Evolutionary conservation across 768 basidiomycete species (phyloP), one percentile per base, ranked within the genome.

Genomic region (Boletellus sp.): DNA sequence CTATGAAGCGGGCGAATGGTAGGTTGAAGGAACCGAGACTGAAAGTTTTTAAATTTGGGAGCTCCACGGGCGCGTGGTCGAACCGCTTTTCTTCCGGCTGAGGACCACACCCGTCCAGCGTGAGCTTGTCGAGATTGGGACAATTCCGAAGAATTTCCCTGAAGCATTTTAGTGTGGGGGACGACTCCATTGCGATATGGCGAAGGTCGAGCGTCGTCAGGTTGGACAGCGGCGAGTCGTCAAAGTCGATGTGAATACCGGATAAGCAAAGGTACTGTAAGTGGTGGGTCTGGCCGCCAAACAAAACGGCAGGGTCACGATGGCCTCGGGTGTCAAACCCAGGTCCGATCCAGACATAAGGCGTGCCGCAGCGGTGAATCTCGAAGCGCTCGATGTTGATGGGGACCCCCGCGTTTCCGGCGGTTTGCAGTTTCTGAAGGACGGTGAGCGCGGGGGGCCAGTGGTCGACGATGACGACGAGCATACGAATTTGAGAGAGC

Each of bases 121-220:
- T 71, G 37, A 90, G 71, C 47, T 80, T 82, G 45, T 64, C 63
- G 22, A 90, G 62, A 7, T 65, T 66, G 13, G 80, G 78, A 48
- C 74, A 83, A 40, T 59, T 67, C 10, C 47, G 47, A 11, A 87
- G 74, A 20, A 88, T 71, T 24, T 74, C 66, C 33, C 78, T 76
- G 64, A 87, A 85, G 20, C 73, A 73, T 9, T 51, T 34, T 15
- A 81, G 64, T 32, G 69, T 69, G 5, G 84, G 85, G 23, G 73
- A 75, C 15, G 75, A 67, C 5, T 79, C 67, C 17, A 80, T 65
- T 16, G 83, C 73, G 47, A 87, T 73, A 23, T 80, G 77, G 34
- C 85, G 78, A 45, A 90, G 67, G 55, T 87, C 85, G 47, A 90
- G 71, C 10, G 76, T 77, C 20, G 75, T 75, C n/a, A 90, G 77